A percentile compares a stretch with the other conserved stretches of the same genome.
phyloP scores from a whole-genome alignment of 192 early-diverging fungal species.

The Coemansia sp. region DNA sequence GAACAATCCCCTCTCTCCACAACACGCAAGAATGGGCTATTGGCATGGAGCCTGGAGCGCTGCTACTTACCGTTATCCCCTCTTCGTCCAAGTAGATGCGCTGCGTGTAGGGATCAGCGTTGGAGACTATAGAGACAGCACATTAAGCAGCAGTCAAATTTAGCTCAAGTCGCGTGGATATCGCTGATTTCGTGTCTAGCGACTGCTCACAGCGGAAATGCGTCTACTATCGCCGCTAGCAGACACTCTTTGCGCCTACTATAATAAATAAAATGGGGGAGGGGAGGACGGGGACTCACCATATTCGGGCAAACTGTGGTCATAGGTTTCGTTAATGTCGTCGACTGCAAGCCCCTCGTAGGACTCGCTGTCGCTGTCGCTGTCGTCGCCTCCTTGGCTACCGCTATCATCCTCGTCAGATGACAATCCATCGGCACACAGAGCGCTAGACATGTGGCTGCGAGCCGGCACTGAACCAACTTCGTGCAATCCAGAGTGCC shows the following conservation, averaged over 20 bases:
- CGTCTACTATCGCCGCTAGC: background rate
- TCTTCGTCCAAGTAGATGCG: conserved; percentile 71
- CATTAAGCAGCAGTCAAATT: background rate
- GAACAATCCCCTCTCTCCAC: background rate
- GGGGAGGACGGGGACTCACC: conserved; percentile 10
- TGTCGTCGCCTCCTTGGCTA: conserved; percentile 22
- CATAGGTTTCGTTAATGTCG: conserved; percentile 56
- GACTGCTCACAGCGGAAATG: background rate
- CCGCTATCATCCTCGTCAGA: conserved; percentile 24
- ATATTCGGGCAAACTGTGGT: conserved; percentile 54
- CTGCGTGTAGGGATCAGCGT: conserved; percentile 48
- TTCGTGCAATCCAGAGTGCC: conserved; percentile 8
- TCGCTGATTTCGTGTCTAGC: background rate
- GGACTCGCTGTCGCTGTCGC: conserved; percentile 43
- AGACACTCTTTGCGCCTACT: background rate
- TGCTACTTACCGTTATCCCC: conserved; percentile 58
- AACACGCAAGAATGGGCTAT: background rate
- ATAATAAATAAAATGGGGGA: background rate
- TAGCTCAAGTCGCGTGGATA: background rate
- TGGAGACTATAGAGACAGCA: conserved; percentile 19
- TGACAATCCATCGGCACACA: conserved; percentile 26
- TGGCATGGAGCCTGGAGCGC: background rate
- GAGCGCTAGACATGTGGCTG: conserved; percentile 29
- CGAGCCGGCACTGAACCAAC: conserved; percentile 15
- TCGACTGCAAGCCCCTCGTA: conserved; percentile 56